Evolutionary conservation across 2,329 filamentous ascomycete genomes (phyloP).

Genomic region (Talaromyces verruculosus): DNA sequence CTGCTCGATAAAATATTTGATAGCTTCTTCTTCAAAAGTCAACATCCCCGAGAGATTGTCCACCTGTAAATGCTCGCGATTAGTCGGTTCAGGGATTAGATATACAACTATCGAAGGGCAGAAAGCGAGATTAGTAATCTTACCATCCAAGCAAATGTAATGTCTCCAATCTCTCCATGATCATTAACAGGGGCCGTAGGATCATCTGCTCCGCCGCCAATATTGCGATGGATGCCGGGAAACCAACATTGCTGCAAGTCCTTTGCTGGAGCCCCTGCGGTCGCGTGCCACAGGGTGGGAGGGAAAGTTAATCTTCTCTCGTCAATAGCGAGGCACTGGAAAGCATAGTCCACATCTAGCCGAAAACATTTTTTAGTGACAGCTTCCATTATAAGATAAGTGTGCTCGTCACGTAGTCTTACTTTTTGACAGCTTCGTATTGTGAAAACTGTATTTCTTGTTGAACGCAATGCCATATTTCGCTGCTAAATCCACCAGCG

Average conservation of each 20-base stretch:
- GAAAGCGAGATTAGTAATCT: background rate
- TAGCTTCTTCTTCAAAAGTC: background rate
- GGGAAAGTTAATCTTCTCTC: constrained; percentile 34
- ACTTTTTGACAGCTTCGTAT: constrained; percentile 31
- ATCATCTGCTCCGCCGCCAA: constrained; percentile 51
- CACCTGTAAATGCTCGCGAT: background rate
- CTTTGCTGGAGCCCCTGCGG: constrained; percentile 29
- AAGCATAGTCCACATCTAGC: constrained; percentile 32
- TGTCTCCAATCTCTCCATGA: constrained; percentile 44
- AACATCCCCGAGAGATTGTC: background rate
- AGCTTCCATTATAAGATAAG: background rate
- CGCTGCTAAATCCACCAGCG: background rate
- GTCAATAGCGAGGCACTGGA: constrained; percentile 37
- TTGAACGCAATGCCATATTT: constrained; percentile 30
- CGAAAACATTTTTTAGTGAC: background rate
- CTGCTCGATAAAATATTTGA: background rate
- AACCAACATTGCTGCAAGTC: constrained; percentile 50
- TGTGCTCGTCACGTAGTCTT: background rate
- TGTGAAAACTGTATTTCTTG: constrained; percentile 36
- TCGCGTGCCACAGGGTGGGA: constrained; percentile 33
- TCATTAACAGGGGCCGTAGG: constrained; percentile 26
- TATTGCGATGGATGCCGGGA: constrained; percentile 50
- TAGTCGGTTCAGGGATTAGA: background rate
- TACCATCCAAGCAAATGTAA: constrained; percentile 54
- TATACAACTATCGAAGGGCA: background rate